A percentile compares a stretch with the other conserved stretches of the same genome.
Evolutionary conservation across 805 yeast genomes (phyloP).

Genomic region (Spathaspora gorwiae): DNA sequence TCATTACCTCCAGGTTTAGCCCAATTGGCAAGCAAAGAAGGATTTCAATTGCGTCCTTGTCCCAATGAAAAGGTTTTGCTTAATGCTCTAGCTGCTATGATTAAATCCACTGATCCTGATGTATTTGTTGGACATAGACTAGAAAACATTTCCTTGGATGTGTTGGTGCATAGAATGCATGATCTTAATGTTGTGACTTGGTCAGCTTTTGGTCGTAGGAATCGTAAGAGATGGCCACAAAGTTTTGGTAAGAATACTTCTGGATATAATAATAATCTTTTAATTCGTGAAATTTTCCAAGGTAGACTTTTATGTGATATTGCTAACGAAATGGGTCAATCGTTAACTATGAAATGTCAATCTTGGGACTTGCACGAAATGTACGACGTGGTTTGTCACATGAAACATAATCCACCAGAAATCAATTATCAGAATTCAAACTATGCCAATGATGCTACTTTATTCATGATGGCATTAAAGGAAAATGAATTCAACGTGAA

Average conservation of each 20-base stretch:
- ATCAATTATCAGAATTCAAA: slow-evolving; percentile 66
- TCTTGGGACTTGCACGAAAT: slow-evolving; percentile 92
- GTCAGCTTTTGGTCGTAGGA: slow-evolving; percentile 80
- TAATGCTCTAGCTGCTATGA: slow-evolving; percentile 65
- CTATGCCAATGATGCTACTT: slow-evolving; percentile 61
- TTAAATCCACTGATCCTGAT: slow-evolving; percentile 83
- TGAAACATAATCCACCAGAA: slow-evolving; percentile 59
- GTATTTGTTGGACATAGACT: slow-evolving; percentile 82
- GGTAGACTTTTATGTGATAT: slow-evolving; percentile 91
- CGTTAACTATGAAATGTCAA: slow-evolving; percentile 85
- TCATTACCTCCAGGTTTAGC: slow-evolving; percentile 75
- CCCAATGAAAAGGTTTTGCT: slow-evolving; percentile 73
- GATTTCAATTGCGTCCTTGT: slow-evolving; percentile 51
- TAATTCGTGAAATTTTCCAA: slow-evolving; percentile 65
- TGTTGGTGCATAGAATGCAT: slow-evolving; percentile 74
- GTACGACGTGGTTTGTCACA: slow-evolving; percentile 74
- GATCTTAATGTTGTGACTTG: slow-evolving; percentile 71
- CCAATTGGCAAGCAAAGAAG: slow-evolving; percentile 52
- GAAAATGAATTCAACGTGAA: slow-evolving; percentile 65
- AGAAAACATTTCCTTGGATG: slow-evolving; percentile 73
- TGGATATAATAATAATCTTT: slow-evolving; percentile 44
- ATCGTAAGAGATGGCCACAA: slow-evolving; percentile 74
- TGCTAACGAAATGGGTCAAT: slow-evolving; percentile 92
- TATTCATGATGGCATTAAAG: slow-evolving; percentile 62
- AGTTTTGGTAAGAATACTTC: slow-evolving; percentile 48